These are phyloP conservation scores for Papiliotrema nemorosa DNA, from an alignment of 1,284 basidiomycete genomes.

Conservation along the genomic window DNA sequence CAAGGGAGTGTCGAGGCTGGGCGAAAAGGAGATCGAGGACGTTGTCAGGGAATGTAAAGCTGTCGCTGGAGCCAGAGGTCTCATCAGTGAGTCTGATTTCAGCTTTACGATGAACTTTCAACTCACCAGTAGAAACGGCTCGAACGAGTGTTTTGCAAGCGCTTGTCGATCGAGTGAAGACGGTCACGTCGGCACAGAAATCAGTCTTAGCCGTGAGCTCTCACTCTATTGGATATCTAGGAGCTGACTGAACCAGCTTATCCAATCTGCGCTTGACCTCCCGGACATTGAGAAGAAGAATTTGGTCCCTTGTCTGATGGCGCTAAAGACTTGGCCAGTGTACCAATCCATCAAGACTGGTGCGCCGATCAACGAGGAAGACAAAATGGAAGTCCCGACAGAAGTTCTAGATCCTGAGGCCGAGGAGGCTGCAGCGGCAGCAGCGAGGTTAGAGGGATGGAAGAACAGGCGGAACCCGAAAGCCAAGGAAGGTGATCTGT, in stretches of 20 bases:
- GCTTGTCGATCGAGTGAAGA: constrained; percentile 62
- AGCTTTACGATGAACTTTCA: not conserved
- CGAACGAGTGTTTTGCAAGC: constrained; percentile 67
- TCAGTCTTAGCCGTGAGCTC: constrained; percentile 44
- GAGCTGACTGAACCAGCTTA: constrained; percentile 55
- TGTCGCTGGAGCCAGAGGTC: constrained; percentile 52
- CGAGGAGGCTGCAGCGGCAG: constrained; percentile 39
- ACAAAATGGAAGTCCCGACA: constrained; percentile 18
- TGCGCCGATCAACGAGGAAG: constrained; percentile 20
- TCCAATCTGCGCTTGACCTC: constrained; percentile 62
- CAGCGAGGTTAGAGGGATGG: constrained; percentile 35
- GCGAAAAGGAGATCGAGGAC: constrained; percentile 57
- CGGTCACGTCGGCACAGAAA: constrained; percentile 48
- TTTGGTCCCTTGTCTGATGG: constrained; percentile 64
- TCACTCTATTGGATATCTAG: constrained; percentile 21
- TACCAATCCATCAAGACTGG: constrained; percentile 38
- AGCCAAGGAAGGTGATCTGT: constrained; percentile 48
- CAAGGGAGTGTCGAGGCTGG: constrained; percentile 64
- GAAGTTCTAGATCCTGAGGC: constrained; percentile 31
- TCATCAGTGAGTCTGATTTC: constrained; percentile 55
- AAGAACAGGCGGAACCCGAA: constrained; percentile 40
- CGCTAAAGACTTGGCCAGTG: constrained; percentile 57
- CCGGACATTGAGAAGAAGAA: constrained; percentile 52
- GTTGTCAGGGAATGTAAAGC: constrained; percentile 60
- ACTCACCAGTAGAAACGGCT: constrained; percentile 52